These are phyloP conservation scores for Detonula confervacea DNA, from an alignment of 352 stramenopile species.

Conservation along the genomic window DNA sequence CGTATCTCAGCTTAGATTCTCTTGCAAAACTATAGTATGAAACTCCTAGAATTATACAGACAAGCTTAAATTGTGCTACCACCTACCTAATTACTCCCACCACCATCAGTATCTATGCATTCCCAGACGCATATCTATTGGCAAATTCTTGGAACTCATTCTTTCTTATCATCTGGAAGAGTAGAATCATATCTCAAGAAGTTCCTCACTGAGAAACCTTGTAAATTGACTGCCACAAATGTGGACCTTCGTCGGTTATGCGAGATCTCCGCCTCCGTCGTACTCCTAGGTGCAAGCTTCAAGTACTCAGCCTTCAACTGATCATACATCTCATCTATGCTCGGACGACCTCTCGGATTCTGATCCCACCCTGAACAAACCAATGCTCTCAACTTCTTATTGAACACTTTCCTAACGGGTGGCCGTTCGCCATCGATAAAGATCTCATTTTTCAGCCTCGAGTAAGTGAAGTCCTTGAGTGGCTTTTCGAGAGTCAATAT, in stretches of 20 bases:
- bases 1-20: no score
- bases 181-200: slow-evolving; percentile 28
- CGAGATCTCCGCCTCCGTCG: slow-evolving; percentile 13
- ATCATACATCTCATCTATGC: slow-evolving; percentile 76
- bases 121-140: no score
- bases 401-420: slow-evolving; percentile 36
- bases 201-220: slow-evolving; percentile 22
- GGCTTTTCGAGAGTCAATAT: slow-evolving; percentile 86
- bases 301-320: slow-evolving; percentile 55
- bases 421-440: slow-evolving; percentile 42
- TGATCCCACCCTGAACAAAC: slow-evolving; percentile 59
- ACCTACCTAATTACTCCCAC: no score
- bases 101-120: no score
- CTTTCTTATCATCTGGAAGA: no score
- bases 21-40: no score
- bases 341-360: slow-evolving; percentile 62
- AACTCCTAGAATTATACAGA: no score
- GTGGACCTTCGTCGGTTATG: slow-evolving; percentile 51
- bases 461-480: slow-evolving; percentile 38
- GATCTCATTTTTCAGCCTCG: slow-evolving; percentile 41
- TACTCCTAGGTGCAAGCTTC: not conserved
- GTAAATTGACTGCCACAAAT: slow-evolving; percentile 13
- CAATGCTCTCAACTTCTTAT: slow-evolving; percentile 37
- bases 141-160: no score
- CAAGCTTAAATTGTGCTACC: no score